phyloP scores from a whole-genome alignment of 768 basidiomycete genomes.

The Boletus coccyginus region DNA sequence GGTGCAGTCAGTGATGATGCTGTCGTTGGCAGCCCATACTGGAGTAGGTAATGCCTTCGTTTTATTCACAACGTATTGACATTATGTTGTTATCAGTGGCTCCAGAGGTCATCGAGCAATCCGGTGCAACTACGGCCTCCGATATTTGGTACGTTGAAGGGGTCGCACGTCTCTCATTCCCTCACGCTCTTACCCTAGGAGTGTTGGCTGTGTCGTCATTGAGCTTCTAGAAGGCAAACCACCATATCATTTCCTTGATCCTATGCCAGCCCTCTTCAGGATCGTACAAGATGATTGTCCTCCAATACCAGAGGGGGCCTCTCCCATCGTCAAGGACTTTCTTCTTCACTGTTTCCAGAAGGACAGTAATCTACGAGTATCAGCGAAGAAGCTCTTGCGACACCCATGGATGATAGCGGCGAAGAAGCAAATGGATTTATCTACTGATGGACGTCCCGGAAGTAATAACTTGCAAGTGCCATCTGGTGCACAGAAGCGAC shows the following conservation, averaged over 20 bases:
- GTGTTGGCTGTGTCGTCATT: conserved; percentile 96
- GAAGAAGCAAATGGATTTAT: conserved; percentile 61
- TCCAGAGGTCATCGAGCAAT: conserved; percentile 98
- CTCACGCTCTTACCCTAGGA: conserved; percentile 39
- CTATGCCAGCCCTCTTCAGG: conserved; percentile 97
- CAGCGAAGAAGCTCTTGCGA: conserved; percentile 85
- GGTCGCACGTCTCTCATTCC: not conserved
- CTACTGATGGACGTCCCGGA: conserved; percentile 24
- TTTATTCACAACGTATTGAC: conserved; percentile 4
- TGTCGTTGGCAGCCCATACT: conserved; percentile 97
- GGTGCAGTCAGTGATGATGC: conserved; percentile 80
- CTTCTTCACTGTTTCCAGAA: conserved; percentile 98
- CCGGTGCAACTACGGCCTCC: conserved; percentile 93
- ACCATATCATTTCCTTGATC: conserved; percentile 93
- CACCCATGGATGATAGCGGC: conserved; percentile 97
- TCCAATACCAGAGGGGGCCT: conserved; percentile 93
- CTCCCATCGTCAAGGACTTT: conserved; percentile 95
- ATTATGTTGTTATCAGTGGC: conserved; percentile 61
- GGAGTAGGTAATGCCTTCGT: conserved; percentile 62
- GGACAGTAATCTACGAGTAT: conserved; percentile 90
- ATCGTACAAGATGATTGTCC: conserved; percentile 99
- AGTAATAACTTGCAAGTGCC: conserved; percentile 36
- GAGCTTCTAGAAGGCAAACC: conserved; percentile 88
- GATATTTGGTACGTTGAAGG: conserved; percentile 78
- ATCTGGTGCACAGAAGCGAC: conserved; percentile 40